Percentiles rank a stretch among this genome's conserved stretches.
These are phyloP conservation scores for Tolypocladium tundrense DNA, from an alignment of 2,329 filamentous ascomycete genomes.

Conservation along the genomic window DNA sequence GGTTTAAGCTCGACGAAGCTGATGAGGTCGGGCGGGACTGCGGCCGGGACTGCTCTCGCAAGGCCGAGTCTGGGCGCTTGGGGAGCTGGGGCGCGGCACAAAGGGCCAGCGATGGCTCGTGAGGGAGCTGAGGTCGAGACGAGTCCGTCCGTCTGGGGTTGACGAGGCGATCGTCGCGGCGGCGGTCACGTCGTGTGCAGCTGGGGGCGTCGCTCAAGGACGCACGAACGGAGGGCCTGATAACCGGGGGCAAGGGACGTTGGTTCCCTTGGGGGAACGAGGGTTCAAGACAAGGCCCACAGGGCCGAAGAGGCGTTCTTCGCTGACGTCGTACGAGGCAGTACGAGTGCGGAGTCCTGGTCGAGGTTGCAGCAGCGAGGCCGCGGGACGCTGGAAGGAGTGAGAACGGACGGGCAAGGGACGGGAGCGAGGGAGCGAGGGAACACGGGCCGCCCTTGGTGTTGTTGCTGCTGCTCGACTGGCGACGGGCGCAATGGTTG, in stretches of 20 bases:
- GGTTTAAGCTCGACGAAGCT: background rate
- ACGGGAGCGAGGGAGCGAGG: background rate
- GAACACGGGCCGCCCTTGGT: background rate
- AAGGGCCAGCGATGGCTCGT: background rate
- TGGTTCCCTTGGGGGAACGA: background rate
- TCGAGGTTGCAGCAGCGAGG: background rate
- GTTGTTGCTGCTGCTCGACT: background rate
- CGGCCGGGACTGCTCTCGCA: background rate
- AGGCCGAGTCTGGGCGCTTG: background rate
- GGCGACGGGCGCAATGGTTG: background rate
- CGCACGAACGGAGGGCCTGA: background rate
- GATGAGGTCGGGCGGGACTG: background rate
- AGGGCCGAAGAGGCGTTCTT: background rate
- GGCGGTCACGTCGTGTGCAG: background rate
- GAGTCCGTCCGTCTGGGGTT: background rate
- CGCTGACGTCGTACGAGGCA: background rate
- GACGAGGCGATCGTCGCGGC: background rate
- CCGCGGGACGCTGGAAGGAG: background rate
- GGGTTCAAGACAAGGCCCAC: conserved; percentile 1
- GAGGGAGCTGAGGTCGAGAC: background rate
- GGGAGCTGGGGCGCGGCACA: background rate
- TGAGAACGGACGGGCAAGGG: background rate
- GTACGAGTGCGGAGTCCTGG: background rate
- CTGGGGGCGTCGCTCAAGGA: background rate
- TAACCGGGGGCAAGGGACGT: background rate